Evolutionary conservation across 164 flowering plant species (phyloP).

Genomic region (Berberis thunbergii): DNA sequence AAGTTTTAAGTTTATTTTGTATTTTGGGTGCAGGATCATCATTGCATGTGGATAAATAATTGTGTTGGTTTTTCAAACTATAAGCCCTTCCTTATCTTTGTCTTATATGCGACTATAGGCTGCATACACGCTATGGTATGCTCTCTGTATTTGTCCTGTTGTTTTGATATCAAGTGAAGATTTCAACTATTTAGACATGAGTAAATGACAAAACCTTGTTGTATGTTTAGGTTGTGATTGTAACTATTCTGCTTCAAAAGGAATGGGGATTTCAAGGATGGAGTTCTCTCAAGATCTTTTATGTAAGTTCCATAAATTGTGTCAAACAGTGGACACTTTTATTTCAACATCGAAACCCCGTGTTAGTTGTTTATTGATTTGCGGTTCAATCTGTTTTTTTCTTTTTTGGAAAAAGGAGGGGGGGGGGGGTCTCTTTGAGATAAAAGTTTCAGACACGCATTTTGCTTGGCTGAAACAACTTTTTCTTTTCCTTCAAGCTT

Average conservation of each 20-base stretch:
- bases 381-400: too few species aligned
- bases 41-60: slow-evolving; percentile 49
- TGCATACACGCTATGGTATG: slow-evolving; percentile 49
- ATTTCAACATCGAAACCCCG: too few species aligned
- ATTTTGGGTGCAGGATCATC: slow-evolving; percentile 39
- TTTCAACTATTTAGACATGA: too few species aligned
- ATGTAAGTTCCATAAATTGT: slow-evolving; percentile 33
- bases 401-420: too few species aligned
- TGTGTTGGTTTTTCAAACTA: slow-evolving; percentile 48
- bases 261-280: slow-evolving; percentile 28
- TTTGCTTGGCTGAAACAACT: too few species aligned
- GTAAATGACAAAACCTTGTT: not conserved
- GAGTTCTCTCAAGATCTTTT: slow-evolving; percentile 23
- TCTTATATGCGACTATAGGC: slow-evolving; percentile 34
- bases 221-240: slow-evolving; percentile 26
- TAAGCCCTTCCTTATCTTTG: slow-evolving; percentile 34
- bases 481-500: too few species aligned
- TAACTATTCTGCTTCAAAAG: slow-evolving; percentile 28
- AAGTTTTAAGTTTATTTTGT: too few species aligned
- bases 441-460: too few species aligned
- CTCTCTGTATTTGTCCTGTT: not conserved
- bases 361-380: too few species aligned
- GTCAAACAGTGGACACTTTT: not conserved
- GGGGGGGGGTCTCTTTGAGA: too few species aligned
- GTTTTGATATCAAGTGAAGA: not conserved